These are phyloP conservation scores for Murraya paniculata DNA, from an alignment of 345 rosid species.

Conservation along the genomic window DNA sequence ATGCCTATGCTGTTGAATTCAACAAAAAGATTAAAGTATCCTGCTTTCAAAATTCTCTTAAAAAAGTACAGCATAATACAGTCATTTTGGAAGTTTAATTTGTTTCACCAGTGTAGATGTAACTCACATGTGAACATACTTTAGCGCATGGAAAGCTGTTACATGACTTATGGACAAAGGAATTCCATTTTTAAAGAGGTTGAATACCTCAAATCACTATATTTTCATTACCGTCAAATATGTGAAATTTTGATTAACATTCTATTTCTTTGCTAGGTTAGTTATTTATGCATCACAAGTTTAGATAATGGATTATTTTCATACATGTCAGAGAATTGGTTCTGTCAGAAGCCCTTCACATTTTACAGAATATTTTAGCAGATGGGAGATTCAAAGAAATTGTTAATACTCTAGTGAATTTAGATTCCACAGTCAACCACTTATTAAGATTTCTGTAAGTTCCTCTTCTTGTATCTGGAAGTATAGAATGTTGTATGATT, in stretches of 20 bases:
- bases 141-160: neutral
- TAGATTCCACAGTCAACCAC: slow-evolving; percentile 51
- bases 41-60: slow-evolving; percentile 17
- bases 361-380: slow-evolving; percentile 52
- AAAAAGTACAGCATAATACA: neutral
- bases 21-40: slow-evolving; percentile 75
- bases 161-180: neutral
- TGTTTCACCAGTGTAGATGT: neutral
- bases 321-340: neutral
- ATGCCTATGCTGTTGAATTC: slow-evolving; percentile 58
- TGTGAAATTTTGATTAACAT: neutral
- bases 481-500: slow-evolving; percentile 15
- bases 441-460: slow-evolving; percentile 80
- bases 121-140: neutral
- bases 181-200: neutral
- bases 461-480: slow-evolving; percentile 11
- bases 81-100: neutral
- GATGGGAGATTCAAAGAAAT: slow-evolving; percentile 72
- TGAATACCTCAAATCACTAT: neutral
- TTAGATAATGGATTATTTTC: neutral
- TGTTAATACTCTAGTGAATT: slow-evolving; percentile 38
- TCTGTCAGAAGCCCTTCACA: slow-evolving; percentile 33
- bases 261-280: neutral
- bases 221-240: neutral
- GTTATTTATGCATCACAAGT: neutral